Evolutionary conservation across 2,329 filamentous ascomycete species (phyloP), one percentile per base, ranked within the genome.

Genomic region (Verticillium nonalfalfae): DNA sequence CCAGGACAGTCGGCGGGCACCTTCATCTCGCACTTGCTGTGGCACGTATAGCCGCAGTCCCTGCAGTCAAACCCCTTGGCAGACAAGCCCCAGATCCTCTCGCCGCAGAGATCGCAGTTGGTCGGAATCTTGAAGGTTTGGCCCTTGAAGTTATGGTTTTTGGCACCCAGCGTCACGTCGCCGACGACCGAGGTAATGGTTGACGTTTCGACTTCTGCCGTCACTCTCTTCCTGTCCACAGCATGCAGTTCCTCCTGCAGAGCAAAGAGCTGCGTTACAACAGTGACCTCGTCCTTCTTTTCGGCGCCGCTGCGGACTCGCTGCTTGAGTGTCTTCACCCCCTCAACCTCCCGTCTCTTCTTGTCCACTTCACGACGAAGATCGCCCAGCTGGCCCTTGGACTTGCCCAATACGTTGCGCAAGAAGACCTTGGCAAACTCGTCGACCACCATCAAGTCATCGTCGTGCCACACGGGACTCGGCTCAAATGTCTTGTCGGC

Each of bases 101-200:
- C 95, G 18, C 93, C 93, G 69, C 95, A 99, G 13, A 97, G 83
- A 74, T 99, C 95, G 77, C 95, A 99, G 73, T 98, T 98, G 4
- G 95, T 99, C 0, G 96, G 96, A 63, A 99, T 97, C 75, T 98
- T 98, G 82, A 98, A 99, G 0, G 95, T 98, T 72, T 98, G 93
- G n/a, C 91, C 88, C 76, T 96, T 97, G 83, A 99, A 99, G 71
- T 96, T 95, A 79, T 99, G 95, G 70, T 93, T 97, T 73, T 92
- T 92, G 11, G 93, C 93, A 18, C 94, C 94, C 21, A 97, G 80
- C 1, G 93, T 97, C 60, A 99, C 85, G 72, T 99, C 95, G 39
- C 95, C 95, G 2, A 97, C 94, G 0, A 88, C 90, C 10, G 88
- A 81, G n/a, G 92, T 94, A 71, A 99, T 96, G 2, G 93, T 97